A percentile compares a stretch with the other conserved stretches of the same genome.
Conservation (phyloP, 1,284 basidiomycete species). For the Ceratobasidium sp. region DNA sequence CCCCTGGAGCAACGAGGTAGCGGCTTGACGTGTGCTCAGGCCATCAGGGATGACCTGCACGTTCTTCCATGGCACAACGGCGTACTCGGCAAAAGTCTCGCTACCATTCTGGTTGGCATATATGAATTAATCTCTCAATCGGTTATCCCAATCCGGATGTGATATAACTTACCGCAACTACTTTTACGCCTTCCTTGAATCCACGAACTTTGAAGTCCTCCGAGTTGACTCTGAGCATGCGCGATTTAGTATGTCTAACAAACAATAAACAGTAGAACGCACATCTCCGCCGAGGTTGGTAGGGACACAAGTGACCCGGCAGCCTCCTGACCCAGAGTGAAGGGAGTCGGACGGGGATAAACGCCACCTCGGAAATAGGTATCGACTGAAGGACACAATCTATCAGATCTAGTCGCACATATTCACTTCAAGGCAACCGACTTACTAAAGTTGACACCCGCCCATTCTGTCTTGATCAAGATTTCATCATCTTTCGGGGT, state of each 20-base stretch:
- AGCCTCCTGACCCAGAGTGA: constrained; percentile 80
- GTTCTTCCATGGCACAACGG: constrained; percentile 70
- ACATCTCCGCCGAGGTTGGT: constrained; percentile 59
- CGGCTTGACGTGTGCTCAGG: constrained; percentile 73
- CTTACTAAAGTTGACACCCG: constrained; percentile 83
- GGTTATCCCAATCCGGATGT: neutral
- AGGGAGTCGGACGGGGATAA: constrained; percentile 61
- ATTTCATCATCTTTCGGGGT: constrained; percentile 71
- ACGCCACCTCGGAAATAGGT: constrained; percentile 70
- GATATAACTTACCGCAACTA: constrained; percentile 62
- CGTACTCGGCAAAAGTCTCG: constrained; percentile 79
- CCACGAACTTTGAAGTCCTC: constrained; percentile 43
- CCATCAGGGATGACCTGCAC: constrained; percentile 70
- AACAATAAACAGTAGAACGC: neutral
- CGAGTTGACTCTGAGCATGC: constrained; percentile 32
- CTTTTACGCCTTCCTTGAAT: constrained; percentile 52
- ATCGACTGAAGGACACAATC: constrained; percentile 61
- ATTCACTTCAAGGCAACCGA: neutral
- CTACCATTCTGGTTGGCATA: constrained; percentile 58
- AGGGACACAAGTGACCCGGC: constrained; percentile 79
- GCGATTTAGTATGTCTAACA: constrained; percentile 23
- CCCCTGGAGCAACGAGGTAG: constrained; percentile 77
- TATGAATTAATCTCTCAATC: constrained; percentile 42
- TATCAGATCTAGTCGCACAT: neutral
- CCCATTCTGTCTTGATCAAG: constrained; percentile 81